Conservation (phyloP, 192 early-diverging fungal genomes). For the Lobosporangium transversale region DNA sequence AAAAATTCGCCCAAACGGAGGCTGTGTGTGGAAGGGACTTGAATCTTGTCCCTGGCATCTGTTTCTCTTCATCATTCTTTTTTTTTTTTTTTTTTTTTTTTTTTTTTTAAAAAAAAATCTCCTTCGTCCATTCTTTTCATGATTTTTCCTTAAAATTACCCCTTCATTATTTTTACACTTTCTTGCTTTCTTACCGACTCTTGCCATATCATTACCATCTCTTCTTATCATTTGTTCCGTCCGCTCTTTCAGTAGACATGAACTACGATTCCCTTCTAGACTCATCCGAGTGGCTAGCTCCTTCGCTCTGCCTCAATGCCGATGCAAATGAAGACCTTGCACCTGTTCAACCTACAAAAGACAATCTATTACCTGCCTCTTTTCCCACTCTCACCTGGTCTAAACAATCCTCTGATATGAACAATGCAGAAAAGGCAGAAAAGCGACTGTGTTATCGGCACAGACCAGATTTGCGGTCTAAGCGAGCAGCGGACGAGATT, state of each 20-base stretch:
- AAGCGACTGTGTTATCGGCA: constrained; percentile 61
- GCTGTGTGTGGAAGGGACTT: no score
- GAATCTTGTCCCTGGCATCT: no score
- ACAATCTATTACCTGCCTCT: constrained; percentile 18
- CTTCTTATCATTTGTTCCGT: no score
- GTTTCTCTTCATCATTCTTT: no score
- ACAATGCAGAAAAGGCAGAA: constrained; percentile 2
- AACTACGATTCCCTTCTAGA: neutral
- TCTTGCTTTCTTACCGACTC: neutral
- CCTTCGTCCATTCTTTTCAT: no score
- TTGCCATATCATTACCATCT: no score
- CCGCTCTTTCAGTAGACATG: neutral
- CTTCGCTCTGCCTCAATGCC: constrained; percentile 39
- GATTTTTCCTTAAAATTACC: no score
- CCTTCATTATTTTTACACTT: no score
- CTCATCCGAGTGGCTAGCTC: constrained; percentile 14
- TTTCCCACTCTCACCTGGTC: constrained; percentile 41
- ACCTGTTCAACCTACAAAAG: constrained; percentile 22
- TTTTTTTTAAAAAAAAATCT: no score
- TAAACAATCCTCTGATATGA: constrained; percentile 1
- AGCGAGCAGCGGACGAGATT: constrained; percentile 54
- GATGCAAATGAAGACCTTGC: constrained; percentile 36
- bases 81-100: no score
- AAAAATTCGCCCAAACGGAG: no score
- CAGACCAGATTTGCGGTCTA: constrained; percentile 57